Conservation (phyloP, 768 basidiomycete genomes). For the Rhizopogon vulgaris region DNA sequence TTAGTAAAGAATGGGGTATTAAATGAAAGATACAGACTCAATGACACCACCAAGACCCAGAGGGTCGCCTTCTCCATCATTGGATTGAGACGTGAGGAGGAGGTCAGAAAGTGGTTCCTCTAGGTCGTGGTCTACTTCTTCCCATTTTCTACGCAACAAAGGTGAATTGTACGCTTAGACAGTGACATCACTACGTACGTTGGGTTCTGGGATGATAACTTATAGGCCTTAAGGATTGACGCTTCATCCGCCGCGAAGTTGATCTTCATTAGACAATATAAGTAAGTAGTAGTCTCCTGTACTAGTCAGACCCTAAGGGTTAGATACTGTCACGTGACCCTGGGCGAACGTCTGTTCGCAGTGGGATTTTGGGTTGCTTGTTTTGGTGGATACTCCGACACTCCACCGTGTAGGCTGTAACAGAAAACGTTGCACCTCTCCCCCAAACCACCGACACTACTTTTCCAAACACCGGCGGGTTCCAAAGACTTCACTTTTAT, state of each 20-base stretch:
- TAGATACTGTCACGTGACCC: too few species aligned
- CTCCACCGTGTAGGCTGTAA: too few species aligned
- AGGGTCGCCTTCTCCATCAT: slow-evolving; percentile 65
- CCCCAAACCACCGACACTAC: too few species aligned
- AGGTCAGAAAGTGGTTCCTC: slow-evolving; percentile 71
- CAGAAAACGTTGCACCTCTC: too few species aligned
- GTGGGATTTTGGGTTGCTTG: too few species aligned
- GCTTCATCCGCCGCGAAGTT: slow-evolving; percentile 77
- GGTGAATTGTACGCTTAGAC: neutral
- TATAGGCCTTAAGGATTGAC: slow-evolving; percentile 81
- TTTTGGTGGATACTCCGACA: too few species aligned
- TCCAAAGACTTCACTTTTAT: too few species aligned
- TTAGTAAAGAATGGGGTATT: slow-evolving; percentile 4
- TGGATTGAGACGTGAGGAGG: slow-evolving; percentile 51
- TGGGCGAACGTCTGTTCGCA: too few species aligned
- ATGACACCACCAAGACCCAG: slow-evolving; percentile 66
- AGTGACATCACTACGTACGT: slow-evolving; percentile 38
- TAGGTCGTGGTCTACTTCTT: slow-evolving; percentile 81
- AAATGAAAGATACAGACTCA: slow-evolving; percentile 41
- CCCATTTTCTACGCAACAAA: slow-evolving; percentile 62
- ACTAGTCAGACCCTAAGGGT: too few species aligned
- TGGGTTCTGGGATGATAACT: slow-evolving; percentile 71
- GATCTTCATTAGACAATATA: slow-evolving; percentile 42
- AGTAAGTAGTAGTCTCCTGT: too few species aligned
- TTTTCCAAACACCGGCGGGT: too few species aligned